A percentile compares a stretch with the other conserved stretches of the same genome.
Evolutionary conservation across 768 basidiomycete species (phyloP).

Genomic region (Imleria badia): DNA sequence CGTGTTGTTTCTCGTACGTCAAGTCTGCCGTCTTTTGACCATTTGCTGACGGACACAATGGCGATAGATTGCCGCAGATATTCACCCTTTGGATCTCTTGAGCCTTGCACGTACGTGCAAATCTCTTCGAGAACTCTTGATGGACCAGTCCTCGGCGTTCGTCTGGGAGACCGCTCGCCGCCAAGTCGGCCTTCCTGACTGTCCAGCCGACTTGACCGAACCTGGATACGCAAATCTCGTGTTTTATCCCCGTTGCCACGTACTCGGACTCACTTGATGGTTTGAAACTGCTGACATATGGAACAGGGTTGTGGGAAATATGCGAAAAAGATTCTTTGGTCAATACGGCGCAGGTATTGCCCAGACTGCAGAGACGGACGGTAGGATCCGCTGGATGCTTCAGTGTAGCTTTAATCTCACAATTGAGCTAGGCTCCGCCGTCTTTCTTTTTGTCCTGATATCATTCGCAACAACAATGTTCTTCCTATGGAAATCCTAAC

Average conservation of each 20-base stretch:
- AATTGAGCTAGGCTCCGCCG: background rate
- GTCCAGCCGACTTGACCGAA: slow-evolving; percentile 27
- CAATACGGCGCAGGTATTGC: slow-evolving; percentile 9
- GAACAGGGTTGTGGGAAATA: slow-evolving; percentile 7
- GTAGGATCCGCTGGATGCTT: background rate
- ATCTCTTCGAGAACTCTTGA: slow-evolving; percentile 23
- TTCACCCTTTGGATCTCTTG: slow-evolving; percentile 1
- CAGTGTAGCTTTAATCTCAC: background rate
- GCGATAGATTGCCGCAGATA: background rate
- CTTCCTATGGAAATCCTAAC: background rate
- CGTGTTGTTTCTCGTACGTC: background rate
- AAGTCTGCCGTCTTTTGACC: background rate
- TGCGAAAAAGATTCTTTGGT: slow-evolving; percentile 8
- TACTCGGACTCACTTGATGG: background rate
- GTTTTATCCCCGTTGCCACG: slow-evolving; percentile 28
- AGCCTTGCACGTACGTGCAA: slow-evolving; percentile 3
- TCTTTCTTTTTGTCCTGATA: background rate
- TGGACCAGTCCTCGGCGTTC: slow-evolving; percentile 29
- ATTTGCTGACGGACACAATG: background rate
- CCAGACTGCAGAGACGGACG: background rate
- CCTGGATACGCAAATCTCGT: slow-evolving; percentile 44
- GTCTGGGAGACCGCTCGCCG: slow-evolving; percentile 28
- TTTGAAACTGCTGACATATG: background rate
- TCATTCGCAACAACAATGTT: background rate
- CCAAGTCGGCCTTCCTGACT: slow-evolving; percentile 38